Evolutionary conservation across 441 rosid species (phyloP).

Genomic region (Bocquillonia castaneifolia): DNA sequence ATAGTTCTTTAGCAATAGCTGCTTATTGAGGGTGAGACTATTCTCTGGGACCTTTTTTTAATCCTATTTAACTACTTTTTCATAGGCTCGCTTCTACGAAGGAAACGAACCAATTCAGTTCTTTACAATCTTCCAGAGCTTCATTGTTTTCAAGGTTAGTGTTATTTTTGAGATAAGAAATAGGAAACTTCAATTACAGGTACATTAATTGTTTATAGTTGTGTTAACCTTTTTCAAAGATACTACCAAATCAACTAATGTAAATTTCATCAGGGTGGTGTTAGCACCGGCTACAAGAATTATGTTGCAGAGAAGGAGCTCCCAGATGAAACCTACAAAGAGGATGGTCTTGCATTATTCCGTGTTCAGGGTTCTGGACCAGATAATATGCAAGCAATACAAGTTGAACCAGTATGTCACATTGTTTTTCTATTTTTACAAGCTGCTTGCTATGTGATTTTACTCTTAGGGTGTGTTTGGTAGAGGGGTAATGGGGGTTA

Average conservation of each 20-base stretch:
- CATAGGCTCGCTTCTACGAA: slow-evolving; percentile 79
- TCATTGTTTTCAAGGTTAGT: slow-evolving; percentile 78
- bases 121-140: slow-evolving; percentile 89
- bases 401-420: slow-evolving; percentile 81
- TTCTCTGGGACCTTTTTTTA: slow-evolving; percentile 8
- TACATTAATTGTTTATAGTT: slow-evolving; percentile 3
- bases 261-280: slow-evolving; percentile 66
- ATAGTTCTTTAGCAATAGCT: slow-evolving; percentile 22
- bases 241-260: slow-evolving; percentile 20
- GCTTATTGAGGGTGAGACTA: slow-evolving; percentile 12
- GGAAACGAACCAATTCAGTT: slow-evolving; percentile 91
- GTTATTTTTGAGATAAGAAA: slow-evolving; percentile 3
- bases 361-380: slow-evolving; percentile 97
- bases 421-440: slow-evolving; percentile 2
- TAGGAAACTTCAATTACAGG: background rate
- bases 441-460: too few relatives aligned
- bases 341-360: slow-evolving; percentile 71
- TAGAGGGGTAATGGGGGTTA: too few relatives aligned
- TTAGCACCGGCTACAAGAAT: slow-evolving; percentile 74
- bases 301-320: slow-evolving; percentile 64
- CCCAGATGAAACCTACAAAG: slow-evolving; percentile 68
- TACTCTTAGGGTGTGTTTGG: too few relatives aligned
- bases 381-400: slow-evolving; percentile 96
- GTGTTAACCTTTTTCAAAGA: background rate
- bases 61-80: slow-evolving; percentile 20